A percentile compares a stretch with the other conserved stretches of the same genome.
phyloP scores from a whole-genome alignment of 768 basidiomycete genomes.

The Flagelloscypha sp. region DNA sequence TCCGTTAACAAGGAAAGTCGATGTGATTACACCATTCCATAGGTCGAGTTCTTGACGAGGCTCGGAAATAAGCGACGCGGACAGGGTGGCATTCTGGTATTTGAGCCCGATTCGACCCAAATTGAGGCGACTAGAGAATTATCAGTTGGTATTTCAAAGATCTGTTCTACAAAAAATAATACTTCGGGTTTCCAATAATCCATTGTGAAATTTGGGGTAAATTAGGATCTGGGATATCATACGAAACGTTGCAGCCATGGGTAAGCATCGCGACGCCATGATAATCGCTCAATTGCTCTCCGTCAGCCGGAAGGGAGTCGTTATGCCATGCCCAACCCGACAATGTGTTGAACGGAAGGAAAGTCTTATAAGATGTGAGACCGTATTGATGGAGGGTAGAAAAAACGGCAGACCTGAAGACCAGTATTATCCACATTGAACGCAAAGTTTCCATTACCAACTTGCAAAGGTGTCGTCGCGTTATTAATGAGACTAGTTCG shows the following conservation, averaged over 20 bases:
- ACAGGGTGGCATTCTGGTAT: no score
- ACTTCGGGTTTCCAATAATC: constrained; percentile 1
- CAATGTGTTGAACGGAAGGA: constrained; percentile 2
- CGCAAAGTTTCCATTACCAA: constrained; percentile 3
- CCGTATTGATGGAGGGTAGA: no score
- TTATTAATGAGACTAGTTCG: no score
- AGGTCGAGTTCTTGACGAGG: constrained; percentile 42
- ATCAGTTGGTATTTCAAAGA: no score
- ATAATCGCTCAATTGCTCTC: not conserved
- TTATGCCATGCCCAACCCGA: constrained; percentile 1
- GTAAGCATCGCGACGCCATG: not conserved
- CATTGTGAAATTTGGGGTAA: constrained; percentile 1
- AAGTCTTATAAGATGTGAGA: no score
- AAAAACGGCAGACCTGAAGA: not conserved
- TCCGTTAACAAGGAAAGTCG: constrained; percentile 32
- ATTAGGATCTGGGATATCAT: not conserved
- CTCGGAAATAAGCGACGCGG: constrained; percentile 18
- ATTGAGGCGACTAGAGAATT: no score
- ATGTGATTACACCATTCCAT: constrained; percentile 45
- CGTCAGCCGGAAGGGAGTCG: not conserved
- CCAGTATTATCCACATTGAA: constrained; percentile 1
- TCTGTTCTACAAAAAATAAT: no score
- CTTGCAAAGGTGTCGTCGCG: no score
- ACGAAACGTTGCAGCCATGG: not conserved
- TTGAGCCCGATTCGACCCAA: not conserved